A percentile compares a stretch with the other conserved stretches of the same genome.
Evolutionary conservation across 176 grass and related monocot genomes (phyloP).

Genomic region (Phoenix roebelenii): DNA sequence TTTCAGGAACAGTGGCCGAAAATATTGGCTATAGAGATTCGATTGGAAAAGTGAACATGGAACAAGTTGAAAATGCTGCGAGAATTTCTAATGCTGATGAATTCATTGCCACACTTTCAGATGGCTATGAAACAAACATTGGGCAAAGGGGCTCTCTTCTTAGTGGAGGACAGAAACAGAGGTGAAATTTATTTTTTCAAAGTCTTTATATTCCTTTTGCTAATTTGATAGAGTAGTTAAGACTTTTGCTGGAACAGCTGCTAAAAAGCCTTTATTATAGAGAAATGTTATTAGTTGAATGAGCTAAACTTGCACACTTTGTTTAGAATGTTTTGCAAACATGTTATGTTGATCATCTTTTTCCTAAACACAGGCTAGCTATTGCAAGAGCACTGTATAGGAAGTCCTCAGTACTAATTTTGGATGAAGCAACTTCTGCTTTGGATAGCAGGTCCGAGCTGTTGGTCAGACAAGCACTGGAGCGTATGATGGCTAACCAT

Average conservation of each 20-base stretch:
- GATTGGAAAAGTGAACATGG: conserved; percentile 32
- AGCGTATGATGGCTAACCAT: conserved; percentile 30
- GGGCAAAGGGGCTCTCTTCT: conserved; percentile 59
- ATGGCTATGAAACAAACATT: conserved; percentile 53
- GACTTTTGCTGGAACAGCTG: too few relatives aligned
- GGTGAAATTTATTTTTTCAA: conserved; percentile 17
- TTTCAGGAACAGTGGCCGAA: conserved; percentile 70
- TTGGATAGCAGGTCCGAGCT: conserved; percentile 62
- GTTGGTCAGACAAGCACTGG: conserved; percentile 56
- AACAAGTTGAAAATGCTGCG: conserved; percentile 47
- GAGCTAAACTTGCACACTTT: too few relatives aligned
- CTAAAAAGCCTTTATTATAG: too few relatives aligned
- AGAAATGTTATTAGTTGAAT: too few relatives aligned
- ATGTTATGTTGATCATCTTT: background rate
- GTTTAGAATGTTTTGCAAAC: background rate
- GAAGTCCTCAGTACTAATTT: conserved; percentile 53
- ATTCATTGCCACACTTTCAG: conserved; percentile 56
- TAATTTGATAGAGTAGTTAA: too few relatives aligned
- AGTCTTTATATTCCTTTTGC: too few relatives aligned
- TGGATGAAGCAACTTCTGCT: conserved; percentile 83
- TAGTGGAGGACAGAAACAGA: conserved; percentile 70
- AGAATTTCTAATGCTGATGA: conserved; percentile 71
- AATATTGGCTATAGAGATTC: conserved; percentile 70
- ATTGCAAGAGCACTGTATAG: conserved; percentile 74
- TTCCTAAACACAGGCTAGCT: conserved; percentile 30